phyloP scores from a whole-genome alignment of 1,284 basidiomycete genomes.

The Pterula multifida region DNA sequence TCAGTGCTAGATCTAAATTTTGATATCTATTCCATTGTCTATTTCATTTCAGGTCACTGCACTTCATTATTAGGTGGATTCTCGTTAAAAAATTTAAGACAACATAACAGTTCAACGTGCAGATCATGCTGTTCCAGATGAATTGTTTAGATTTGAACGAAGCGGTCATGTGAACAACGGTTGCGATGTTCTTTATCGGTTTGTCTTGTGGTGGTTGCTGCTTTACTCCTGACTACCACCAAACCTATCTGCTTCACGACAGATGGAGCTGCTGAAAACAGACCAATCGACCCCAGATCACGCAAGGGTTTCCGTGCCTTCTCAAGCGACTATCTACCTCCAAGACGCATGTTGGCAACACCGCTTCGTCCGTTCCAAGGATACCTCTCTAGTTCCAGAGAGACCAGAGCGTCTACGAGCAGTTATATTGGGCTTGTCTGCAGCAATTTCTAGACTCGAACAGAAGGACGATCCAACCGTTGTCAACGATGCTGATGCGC shows the following conservation, averaged over 20 bases:
- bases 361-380: constrained; percentile 65
- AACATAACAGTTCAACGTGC: too few relatives aligned
- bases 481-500: constrained; percentile 23
- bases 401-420: constrained; percentile 84
- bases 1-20: too few relatives aligned
- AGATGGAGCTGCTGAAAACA: too few relatives aligned
- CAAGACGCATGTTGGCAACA: constrained; percentile 67
- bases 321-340: constrained; percentile 22
- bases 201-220: too few relatives aligned
- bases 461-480: constrained; percentile 14
- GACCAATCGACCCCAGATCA: background rate
- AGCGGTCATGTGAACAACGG: background rate
- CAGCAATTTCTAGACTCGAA: constrained; percentile 65
- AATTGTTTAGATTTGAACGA: too few relatives aligned
- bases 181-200: too few relatives aligned
- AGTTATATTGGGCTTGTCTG: constrained; percentile 68
- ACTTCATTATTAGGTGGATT: too few relatives aligned
- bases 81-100: too few relatives aligned
- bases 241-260: background rate
- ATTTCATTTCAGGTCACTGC: too few relatives aligned
- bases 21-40: too few relatives aligned
- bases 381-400: constrained; percentile 69
- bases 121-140: too few relatives aligned
- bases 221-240: background rate
- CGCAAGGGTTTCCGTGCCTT: too few relatives aligned